Evolutionary conservation across 2,329 filamentous ascomycete species (phyloP).

Genomic region (Ophiobolus disseminans): DNA sequence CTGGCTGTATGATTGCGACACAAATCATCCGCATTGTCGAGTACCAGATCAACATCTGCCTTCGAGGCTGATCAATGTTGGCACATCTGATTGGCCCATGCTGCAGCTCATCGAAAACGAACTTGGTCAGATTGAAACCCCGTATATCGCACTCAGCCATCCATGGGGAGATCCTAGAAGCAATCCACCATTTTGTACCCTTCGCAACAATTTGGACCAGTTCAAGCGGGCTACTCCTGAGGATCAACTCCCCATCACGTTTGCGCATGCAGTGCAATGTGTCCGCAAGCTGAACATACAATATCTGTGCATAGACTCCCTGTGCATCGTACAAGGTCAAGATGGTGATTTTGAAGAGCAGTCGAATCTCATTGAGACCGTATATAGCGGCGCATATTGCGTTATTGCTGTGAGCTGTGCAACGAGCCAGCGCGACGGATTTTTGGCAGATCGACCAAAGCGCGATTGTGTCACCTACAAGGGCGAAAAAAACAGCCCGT

Average conservation of each 20-base stretch:
- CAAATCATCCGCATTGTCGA: conserved; percentile 1
- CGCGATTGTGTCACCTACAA: conserved; percentile 9
- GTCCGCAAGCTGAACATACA: conserved; percentile 18
- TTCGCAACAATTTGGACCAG: neutral
- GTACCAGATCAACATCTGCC: neutral
- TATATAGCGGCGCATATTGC: conserved; percentile 26
- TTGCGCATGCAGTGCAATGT: conserved; percentile 23
- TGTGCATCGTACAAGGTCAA: conserved; percentile 31
- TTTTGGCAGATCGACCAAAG: conserved; percentile 8
- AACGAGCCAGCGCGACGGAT: conserved; percentile 11
- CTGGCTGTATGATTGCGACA: conserved; percentile 19
- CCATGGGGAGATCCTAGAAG: conserved; percentile 16
- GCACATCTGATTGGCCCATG: neutral
- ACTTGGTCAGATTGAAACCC: neutral
- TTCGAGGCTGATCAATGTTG: conserved; percentile 19
- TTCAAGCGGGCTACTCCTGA: conserved; percentile 9
- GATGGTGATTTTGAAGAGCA: conserved; percentile 27
- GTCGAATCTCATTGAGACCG: conserved; percentile 23
- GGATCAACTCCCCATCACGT: conserved; percentile 14
- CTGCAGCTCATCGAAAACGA: conserved; percentile 12
- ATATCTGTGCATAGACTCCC: conserved; percentile 35
- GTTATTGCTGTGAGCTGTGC: conserved; percentile 24
- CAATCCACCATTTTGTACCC: conserved; percentile 7
- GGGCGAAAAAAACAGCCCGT: conserved; percentile 5
- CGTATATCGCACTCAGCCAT: conserved; percentile 23